Base-by-base conservation (phyloP, 257 asterid species). In the Lycium ferocissimum region DNA sequence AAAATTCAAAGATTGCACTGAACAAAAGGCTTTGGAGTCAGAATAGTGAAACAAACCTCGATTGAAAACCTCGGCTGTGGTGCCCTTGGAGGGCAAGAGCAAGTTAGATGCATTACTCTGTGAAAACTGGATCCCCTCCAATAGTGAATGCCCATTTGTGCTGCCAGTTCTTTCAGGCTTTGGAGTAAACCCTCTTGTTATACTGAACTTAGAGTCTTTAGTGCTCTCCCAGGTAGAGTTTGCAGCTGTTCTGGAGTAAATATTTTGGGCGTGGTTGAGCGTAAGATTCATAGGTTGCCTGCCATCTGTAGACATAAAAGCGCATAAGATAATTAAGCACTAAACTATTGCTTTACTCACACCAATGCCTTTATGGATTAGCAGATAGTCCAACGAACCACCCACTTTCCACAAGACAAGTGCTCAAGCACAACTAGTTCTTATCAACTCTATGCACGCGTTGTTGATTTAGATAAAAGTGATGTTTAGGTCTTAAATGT, bases 171-270 rank as follows among this genome's bases (percentile, higher is more conserved):
- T 92, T 47, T 33, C 87, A 51, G 90, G 85, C 88, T 89, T 92
- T 38, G 79, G 75, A 51, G 91, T 72, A 86, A 83, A 88, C 69
- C 86, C 94, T 87, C 89, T 92, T 20, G 95, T 92, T 4, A 92
- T 82, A 38, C 97, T 92, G 91, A 94, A 95, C 92, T 90, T 93
- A 84, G 95, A 87, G 88, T 86, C 70, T 84, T 85, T 47, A 49
- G 89, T 73, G 87, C 86, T 88, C 61, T 91, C 92, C 95, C 92
- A 92, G 66, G 88, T 73, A 26, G 89, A 57, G 86, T 86, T 87
- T 58, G 89, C 91, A 87, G 90, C 82, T 84, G 81, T 84, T 88
- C 87, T 82, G 18, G 87, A 84, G 86, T 86, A 85, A 80, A 88
- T 40, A 58, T 63, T 83, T 80, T 92, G 90, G 61, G 84, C 58